Evolutionary conservation across 1,139 yeast species (phyloP).

Genomic region (Yamadazyma diddensiae): DNA sequence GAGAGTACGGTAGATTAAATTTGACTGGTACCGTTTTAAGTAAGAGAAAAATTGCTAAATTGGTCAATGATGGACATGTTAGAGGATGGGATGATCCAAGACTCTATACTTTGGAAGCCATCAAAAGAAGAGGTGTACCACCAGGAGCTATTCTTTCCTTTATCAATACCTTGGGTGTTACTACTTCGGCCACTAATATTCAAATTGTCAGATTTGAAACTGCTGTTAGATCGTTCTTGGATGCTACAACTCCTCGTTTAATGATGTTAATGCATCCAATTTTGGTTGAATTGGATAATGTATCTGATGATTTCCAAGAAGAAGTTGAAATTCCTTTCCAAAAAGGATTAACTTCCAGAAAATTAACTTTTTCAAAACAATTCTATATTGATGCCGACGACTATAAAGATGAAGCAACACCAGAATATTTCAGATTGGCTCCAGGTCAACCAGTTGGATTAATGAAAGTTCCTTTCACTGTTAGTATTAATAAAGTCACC

Average conservation of each 20-base stretch:
- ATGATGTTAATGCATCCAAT: conserved; percentile 92
- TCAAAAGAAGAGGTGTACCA: conserved; percentile 96
- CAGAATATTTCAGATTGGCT: conserved; percentile 81
- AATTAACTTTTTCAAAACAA: conserved; percentile 70
- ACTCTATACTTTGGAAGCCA: conserved; percentile 88
- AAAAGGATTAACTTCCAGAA: conserved; percentile 70
- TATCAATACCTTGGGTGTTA: conserved; percentile 94
- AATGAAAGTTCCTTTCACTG: conserved; percentile 82
- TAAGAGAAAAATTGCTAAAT: conserved; percentile 91
- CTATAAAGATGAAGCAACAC: conserved; percentile 60
- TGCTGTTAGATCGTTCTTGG: conserved; percentile 83
- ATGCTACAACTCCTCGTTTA: conserved; percentile 88
- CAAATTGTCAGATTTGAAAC: conserved; percentile 88
- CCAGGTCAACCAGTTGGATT: conserved; percentile 97
- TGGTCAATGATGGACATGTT: conserved; percentile 77
- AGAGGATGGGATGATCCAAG: conserved; percentile 99
- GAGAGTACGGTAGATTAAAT: conserved; percentile 96
- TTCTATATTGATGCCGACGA: conserved; percentile 86
- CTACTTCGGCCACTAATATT: conserved; percentile 88
- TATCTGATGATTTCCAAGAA: conserved; percentile 72
- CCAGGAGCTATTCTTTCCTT: conserved; percentile 97
- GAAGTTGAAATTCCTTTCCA: conserved; percentile 80
- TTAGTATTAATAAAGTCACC: conserved; percentile 69
- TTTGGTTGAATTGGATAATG: conserved; percentile 77
- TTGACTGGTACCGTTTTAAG: conserved; percentile 93